phyloP scores from a whole-genome alignment of 768 basidiomycete species.

The Gelatoporia subvermispora region DNA sequence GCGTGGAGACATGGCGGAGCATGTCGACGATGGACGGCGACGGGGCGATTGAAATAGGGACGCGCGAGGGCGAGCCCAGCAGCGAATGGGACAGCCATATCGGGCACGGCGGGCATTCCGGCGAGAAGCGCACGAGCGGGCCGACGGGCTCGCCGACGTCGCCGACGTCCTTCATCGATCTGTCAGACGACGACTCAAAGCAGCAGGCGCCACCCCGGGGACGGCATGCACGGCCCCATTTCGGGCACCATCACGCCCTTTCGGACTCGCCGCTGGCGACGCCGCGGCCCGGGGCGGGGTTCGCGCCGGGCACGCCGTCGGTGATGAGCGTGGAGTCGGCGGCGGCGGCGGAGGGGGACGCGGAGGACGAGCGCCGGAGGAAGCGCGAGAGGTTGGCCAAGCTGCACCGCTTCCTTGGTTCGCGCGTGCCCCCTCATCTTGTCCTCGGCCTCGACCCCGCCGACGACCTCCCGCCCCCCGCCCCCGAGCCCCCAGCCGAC shows the following conservation, averaged over 20 bases:
- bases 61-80: slow-evolving; percentile 13
- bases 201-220: slow-evolving; percentile 24
- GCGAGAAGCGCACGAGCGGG: no score
- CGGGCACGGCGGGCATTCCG: not conserved
- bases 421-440: slow-evolving; percentile 66
- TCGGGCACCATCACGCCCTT: no score
- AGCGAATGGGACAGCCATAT: slow-evolving; percentile 12
- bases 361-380: slow-evolving; percentile 58
- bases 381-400: slow-evolving; percentile 77
- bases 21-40: slow-evolving; percentile 1
- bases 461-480: slow-evolving; percentile 28
- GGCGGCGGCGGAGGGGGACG: slow-evolving; percentile 40
- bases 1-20: not conserved
- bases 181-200: slow-evolving; percentile 55
- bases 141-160: not conserved
- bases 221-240: no score
- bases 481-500: slow-evolving; percentile 12
- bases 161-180: slow-evolving; percentile 54
- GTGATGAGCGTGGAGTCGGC: slow-evolving; percentile 33
- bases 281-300: not conserved
- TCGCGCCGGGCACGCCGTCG: slow-evolving; percentile 39
- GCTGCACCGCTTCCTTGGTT: slow-evolving; percentile 83
- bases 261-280: no score
- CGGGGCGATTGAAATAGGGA: slow-evolving; percentile 18
- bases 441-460: slow-evolving; percentile 46